Evolutionary conservation across 1,284 basidiomycete genomes (phyloP).

Genomic region (Ustilago loliicola): DNA sequence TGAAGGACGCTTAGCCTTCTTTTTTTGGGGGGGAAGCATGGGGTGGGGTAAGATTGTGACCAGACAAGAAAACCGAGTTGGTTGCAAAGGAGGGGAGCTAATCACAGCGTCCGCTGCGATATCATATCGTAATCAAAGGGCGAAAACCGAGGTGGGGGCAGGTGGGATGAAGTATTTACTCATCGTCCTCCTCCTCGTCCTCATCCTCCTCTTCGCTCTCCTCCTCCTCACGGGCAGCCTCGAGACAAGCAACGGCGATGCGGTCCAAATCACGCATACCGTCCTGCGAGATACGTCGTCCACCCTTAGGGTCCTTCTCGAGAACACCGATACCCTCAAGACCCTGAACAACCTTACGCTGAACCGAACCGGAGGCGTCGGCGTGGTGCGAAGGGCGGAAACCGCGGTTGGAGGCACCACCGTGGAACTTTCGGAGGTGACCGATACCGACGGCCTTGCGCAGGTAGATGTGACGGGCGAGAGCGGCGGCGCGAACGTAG

Average conservation of each 20-base stretch:
- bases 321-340: slow-evolving; percentile 99
- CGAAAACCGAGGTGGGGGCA: neutral
- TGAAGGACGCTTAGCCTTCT: neutral
- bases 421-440: slow-evolving; percentile 95
- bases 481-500: slow-evolving; percentile 97
- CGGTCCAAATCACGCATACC: slow-evolving; percentile 97
- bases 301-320: slow-evolving; percentile 90
- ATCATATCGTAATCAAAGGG: neutral
- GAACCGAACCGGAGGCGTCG: slow-evolving; percentile 80
- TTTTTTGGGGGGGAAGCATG: slow-evolving; percentile 3
- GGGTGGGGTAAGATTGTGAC: neutral
- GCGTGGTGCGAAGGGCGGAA: slow-evolving; percentile 94
- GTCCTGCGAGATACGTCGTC: slow-evolving; percentile 95
- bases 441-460: slow-evolving; percentile 98
- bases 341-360: slow-evolving; percentile 83
- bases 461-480: slow-evolving; percentile 99
- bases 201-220: slow-evolving; percentile 83
- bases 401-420: slow-evolving; percentile 88
- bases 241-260: slow-evolving; percentile 95
- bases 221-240: slow-evolving; percentile 85
- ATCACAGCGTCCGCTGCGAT: neutral
- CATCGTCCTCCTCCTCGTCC: slow-evolving; percentile 74
- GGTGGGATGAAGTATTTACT: slow-evolving; percentile 44
- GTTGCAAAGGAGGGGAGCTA: neutral
- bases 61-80: neutral